phyloP scores from a whole-genome alignment of 371 early-diverging fungal species.

The Chytridium lagenaria region DNA sequence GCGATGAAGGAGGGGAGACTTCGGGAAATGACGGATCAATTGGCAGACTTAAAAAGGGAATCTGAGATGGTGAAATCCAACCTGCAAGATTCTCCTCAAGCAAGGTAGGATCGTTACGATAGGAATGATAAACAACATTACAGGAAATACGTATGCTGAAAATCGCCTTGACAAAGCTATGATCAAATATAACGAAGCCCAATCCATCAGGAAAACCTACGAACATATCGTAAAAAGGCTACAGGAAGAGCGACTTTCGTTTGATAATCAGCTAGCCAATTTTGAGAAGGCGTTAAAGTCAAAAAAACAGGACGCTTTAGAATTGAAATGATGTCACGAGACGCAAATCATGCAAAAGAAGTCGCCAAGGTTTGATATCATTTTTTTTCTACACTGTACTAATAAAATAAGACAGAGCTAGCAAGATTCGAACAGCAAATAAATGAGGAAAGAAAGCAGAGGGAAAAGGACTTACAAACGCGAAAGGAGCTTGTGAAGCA shows the following conservation, averaged over 20 bases:
- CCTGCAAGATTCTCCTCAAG: slow-evolving; percentile 53
- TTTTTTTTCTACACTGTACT: no score
- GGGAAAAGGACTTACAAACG: slow-evolving; percentile 56
- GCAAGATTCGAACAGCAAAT: slow-evolving; percentile 61
- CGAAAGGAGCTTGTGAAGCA: slow-evolving; percentile 62
- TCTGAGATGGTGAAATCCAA: slow-evolving; percentile 53
- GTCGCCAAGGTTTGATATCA: slow-evolving; percentile 63
- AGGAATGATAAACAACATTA: slow-evolving; percentile 10
- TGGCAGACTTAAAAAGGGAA: slow-evolving; percentile 55
- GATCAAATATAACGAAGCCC: slow-evolving; percentile 67
- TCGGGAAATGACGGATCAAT: slow-evolving; percentile 44
- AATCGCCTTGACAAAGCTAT: slow-evolving; percentile 63
- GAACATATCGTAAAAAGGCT: slow-evolving; percentile 61
- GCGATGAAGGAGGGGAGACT: slow-evolving; percentile 52
- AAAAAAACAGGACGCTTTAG: slow-evolving; percentile 58
- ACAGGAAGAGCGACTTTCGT: slow-evolving; percentile 63
- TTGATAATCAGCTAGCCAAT: slow-evolving; percentile 60
- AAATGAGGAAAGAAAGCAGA: slow-evolving; percentile 61
- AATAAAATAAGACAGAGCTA: slow-evolving; percentile 49
- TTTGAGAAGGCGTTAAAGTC: slow-evolving; percentile 59
- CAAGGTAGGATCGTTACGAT: slow-evolving; percentile 40
- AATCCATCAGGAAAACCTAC: slow-evolving; percentile 63
- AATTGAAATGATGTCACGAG: slow-evolving; percentile 62
- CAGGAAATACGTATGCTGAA: slow-evolving; percentile 60
- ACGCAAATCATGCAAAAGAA: slow-evolving; percentile 65